Evolutionary conservation across 2,329 filamentous ascomycete species (phyloP), one percentile per base, ranked within the genome.

Genomic region (Nothophoma quercina): DNA sequence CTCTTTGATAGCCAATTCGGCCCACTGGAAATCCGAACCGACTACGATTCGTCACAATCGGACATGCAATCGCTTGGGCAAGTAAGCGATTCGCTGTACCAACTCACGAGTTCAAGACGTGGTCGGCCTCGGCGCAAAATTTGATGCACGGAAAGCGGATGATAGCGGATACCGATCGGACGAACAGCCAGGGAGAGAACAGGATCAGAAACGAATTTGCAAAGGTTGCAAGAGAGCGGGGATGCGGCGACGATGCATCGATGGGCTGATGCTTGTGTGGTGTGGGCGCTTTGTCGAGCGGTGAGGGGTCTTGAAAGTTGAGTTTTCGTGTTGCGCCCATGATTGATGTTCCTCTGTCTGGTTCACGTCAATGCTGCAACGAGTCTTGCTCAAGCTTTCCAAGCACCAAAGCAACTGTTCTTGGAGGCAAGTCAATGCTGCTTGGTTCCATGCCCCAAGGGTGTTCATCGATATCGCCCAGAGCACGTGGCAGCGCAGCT

Each of bases 41-140:
- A 45, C 12, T 30, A 23, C 32, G 36, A 42, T 42, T 42, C 18
- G 49, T 29, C 33, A 30, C 30, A 19, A 35, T 51, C 35, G 41
- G 15, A 45, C 16, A 9, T 51, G 34, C 35, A 22, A 35, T 33
- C 29, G 41, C 16, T 22, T 51, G 34, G 48, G 48, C 48, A 29
- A 52, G 18, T 46, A 25, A 19, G 19, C 35, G 23, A 41, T 41
- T 40, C 22, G 35, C 35, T 39, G 45, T 32, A 45, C 19, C 51
- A 59, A 51, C 51, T 59, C 55, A 62, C 58, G 51, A 53, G 43
- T 51, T 41, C 32, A 51, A 33, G 43, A 46, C 28, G 12, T 33
- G 43, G 23, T 50, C 53, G 57, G 59, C 49, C 51, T 56, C 51
- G 59, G 57, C 47, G 40, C 32, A 54, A 58, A 58, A 44, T 44